A percentile compares a stretch with the other conserved stretches of the same genome.
phyloP scores from a whole-genome alignment of 331 rosid species.

The Quercus lobata region DNA sequence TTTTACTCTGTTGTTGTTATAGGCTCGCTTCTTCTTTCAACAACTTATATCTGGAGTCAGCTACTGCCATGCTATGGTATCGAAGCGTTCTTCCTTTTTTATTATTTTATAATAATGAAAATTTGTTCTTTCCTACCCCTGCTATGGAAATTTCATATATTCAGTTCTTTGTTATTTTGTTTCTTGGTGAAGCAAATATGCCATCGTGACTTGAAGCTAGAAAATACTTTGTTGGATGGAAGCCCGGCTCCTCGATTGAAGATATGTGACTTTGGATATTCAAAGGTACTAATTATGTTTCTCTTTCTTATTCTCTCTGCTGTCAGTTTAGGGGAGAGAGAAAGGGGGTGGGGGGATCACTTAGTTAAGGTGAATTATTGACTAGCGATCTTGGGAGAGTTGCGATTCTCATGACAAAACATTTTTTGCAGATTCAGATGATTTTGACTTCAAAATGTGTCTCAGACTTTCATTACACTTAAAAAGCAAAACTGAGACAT shows the following conservation, averaged over 20 bases:
- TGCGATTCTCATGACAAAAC: not conserved
- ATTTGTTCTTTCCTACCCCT: not conserved
- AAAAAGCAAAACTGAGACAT: not conserved
- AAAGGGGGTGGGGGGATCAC: not conserved
- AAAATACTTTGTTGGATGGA: slow-evolving; percentile 94
- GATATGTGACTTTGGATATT: slow-evolving; percentile 97
- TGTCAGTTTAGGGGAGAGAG: not conserved
- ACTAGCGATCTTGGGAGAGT: not conserved
- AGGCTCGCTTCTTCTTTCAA: slow-evolving; percentile 98
- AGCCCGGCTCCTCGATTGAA: slow-evolving; percentile 78
- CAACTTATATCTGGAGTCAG: slow-evolving; percentile 98
- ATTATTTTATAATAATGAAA: not conserved
- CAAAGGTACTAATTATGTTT: slow-evolving; percentile 53
- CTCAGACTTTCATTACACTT: not conserved
- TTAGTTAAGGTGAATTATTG: not conserved
- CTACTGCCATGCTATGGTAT: slow-evolving; percentile 91
- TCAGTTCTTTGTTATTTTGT: slow-evolving; percentile 23
- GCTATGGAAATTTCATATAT: slow-evolving; percentile 4
- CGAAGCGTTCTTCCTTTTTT: not conserved
- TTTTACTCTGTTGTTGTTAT: slow-evolving; percentile 18
- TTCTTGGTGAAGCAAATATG: slow-evolving; percentile 81
- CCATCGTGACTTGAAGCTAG: slow-evolving; percentile 93
- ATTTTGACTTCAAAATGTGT: not conserved
- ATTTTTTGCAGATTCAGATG: not conserved
- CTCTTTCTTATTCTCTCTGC: slow-evolving; percentile 5